Percentiles rank a stretch among this genome's conserved stretches.
Evolutionary conservation across 169 alveolate genomes (phyloP).

Genomic region (Babesia gibsoni): DNA sequence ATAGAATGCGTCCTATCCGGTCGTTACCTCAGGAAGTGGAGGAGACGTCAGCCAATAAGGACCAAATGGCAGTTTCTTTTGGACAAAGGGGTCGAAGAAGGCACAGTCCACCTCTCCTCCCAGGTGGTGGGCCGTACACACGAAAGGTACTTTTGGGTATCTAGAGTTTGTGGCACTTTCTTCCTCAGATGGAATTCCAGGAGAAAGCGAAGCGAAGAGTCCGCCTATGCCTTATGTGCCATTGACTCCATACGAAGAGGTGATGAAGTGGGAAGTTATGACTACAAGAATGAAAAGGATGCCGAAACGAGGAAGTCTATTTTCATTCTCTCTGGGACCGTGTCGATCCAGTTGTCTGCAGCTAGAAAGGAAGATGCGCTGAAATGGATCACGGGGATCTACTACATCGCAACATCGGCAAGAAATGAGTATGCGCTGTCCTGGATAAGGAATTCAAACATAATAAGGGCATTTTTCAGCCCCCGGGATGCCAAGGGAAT

Average conservation of each 20-base stretch:
- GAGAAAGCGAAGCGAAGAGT: slow-evolving; percentile 43
- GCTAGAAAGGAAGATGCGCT: slow-evolving; percentile 2
- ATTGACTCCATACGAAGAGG: slow-evolving; percentile 34
- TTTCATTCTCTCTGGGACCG: slow-evolving; percentile 40
- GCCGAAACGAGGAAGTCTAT: slow-evolving; percentile 1
- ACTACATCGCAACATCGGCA: slow-evolving; percentile 45
- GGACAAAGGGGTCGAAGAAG: too few relatives aligned
- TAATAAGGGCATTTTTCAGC: background rate
- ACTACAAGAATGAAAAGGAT: slow-evolving; percentile 8
- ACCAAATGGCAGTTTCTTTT: too few relatives aligned
- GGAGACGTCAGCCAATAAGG: slow-evolving; percentile 41
- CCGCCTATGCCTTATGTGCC: slow-evolving; percentile 36
- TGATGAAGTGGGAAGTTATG: slow-evolving; percentile 34
- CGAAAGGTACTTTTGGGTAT: slow-evolving; percentile 66
- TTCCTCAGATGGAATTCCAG: slow-evolving; percentile 62
- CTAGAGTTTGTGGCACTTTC: slow-evolving; percentile 43
- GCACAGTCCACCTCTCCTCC: background rate
- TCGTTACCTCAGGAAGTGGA: slow-evolving; percentile 40
- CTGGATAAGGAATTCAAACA: slow-evolving; percentile 51
- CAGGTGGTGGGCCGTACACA: slow-evolving; percentile 29
- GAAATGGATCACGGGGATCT: slow-evolving; percentile 57
- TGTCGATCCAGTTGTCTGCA: slow-evolving; percentile 51
- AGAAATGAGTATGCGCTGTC: slow-evolving; percentile 35
- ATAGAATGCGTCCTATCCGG: slow-evolving; percentile 46
- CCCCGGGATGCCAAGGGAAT: slow-evolving; percentile 6